Evolutionary conservation across 148 eudicot genomes (phyloP), one percentile per base, ranked within the genome.

Genomic region (Dianthus caryophyllus): DNA sequence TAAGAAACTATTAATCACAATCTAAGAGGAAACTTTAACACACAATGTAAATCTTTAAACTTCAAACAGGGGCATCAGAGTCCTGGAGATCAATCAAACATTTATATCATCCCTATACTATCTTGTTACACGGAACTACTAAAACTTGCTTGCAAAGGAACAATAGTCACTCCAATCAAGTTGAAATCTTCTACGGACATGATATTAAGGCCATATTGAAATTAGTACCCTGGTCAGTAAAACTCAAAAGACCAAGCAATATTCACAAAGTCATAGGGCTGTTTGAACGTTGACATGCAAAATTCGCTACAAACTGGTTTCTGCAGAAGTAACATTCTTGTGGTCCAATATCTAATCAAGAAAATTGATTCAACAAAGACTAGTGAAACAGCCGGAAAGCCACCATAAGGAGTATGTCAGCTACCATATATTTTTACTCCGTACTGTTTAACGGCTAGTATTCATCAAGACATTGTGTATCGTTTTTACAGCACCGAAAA

Each of bases 1-100:
- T 62, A 26, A 25, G 44, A 41, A 56, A 64, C 25, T 33, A 39
- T 62, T 50, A 46, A 13, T 48, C 48, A 29, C 49, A 27, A 68
- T 11, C 16, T n/a, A 22, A 33, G 16, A 44, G 36, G 53, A 31
- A 62, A 51, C 26, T 15, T 44, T 16, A 10, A 24, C 20, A 68
- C 24, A 44, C 9, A 11, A 39, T 38, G 26, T 18, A 7, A 26
- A 50, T 59, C 60, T 49, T 54, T 10, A 53, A 24, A 66, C 14
- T 29, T 56, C 29, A 18, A 13, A 49, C 24, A 56, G 11, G 17
- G 11, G 53, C 30, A 53, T 2, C 8, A 8, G 8, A 33, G 5
- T 33, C 3, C 29, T 24, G 30, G 30, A 65, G 46, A 56, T 56
- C 61, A n/a, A 27, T 26, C 18, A 56, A 26, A 56, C 8, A 3